These are phyloP conservation scores for Aspergillus melleus DNA, from an alignment of 2,329 filamentous ascomycete genomes.

Conservation along the genomic window DNA sequence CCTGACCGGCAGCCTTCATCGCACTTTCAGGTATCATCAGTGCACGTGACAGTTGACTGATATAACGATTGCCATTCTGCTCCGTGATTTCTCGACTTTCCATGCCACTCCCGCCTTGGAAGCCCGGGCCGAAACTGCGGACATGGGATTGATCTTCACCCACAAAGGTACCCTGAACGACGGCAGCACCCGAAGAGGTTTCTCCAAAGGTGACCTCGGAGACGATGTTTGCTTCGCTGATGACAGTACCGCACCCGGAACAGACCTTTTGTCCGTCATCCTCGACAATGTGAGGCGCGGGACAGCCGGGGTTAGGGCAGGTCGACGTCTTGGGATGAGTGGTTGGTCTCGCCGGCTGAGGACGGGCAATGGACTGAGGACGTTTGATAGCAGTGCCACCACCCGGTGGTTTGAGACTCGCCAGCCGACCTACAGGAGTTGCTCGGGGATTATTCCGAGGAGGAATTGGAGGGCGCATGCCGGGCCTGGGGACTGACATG, in stretches of 20 bases:
- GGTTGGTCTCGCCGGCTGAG: conserved; percentile 32
- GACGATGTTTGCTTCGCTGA: conserved; percentile 85
- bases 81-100: conserved; percentile 51
- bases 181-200: conserved; percentile 76
- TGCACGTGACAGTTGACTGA: conserved; percentile 42
- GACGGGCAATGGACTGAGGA: conserved; percentile 33
- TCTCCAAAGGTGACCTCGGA: conserved; percentile 91
- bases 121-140: conserved; percentile 55
- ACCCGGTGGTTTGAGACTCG: conserved; percentile 40
- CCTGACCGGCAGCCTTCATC: conserved; percentile 66
- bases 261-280: conserved; percentile 61
- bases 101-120: conserved; percentile 50
- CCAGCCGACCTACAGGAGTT: conserved; percentile 38
- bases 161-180: conserved; percentile 88
- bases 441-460: conserved; percentile 25
- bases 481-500: conserved; percentile 37
- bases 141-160: conserved; percentile 81
- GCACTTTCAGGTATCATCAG: conserved; percentile 57
- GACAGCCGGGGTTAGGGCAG: conserved; percentile 48
- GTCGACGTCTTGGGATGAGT: conserved; percentile 41
- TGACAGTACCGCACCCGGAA: conserved; percentile 78
- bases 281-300: conserved; percentile 46
- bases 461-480: conserved; percentile 33
- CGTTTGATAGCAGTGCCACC: conserved; percentile 38
- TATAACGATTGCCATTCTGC: conserved; percentile 45